Conservation (phyloP, 805 yeast genomes). For the Lipomyces sp. region DNA sequence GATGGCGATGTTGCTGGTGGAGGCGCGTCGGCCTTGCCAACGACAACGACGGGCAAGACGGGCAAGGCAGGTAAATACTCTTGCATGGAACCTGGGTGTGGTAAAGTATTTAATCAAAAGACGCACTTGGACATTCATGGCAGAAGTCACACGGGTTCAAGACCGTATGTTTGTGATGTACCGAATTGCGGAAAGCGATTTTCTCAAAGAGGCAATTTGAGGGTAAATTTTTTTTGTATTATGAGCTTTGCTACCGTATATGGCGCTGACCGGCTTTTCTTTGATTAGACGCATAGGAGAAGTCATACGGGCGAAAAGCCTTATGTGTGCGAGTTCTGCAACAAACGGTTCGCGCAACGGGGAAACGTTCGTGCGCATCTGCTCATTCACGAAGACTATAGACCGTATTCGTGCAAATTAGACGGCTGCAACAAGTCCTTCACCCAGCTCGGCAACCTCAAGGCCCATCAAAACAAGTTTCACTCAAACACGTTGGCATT, state of each 20-base stretch:
- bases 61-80: conserved; percentile 49
- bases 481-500: conserved; percentile 65
- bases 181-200: conserved; percentile 71
- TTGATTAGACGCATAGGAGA: conserved; percentile 66
- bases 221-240: conserved; percentile 43
- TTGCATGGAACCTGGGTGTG: conserved; percentile 57
- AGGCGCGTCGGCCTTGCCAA: neutral
- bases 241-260: neutral
- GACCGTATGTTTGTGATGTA: conserved; percentile 78
- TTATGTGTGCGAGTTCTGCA: conserved; percentile 76
- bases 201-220: conserved; percentile 86
- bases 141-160: conserved; percentile 82
- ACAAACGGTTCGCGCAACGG: conserved; percentile 79
- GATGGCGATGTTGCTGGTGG: neutral
- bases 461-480: conserved; percentile 91
- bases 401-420: conserved; percentile 36
- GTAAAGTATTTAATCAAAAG: conserved; percentile 81
- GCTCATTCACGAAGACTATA: conserved; percentile 49
- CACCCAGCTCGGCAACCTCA: conserved; percentile 90
- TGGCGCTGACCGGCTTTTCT: neutral
- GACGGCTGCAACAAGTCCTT: conserved; percentile 35
- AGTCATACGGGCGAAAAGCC: conserved; percentile 94
- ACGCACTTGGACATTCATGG: conserved; percentile 91
- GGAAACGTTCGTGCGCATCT: conserved; percentile 91
- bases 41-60: neutral